phyloP scores from a whole-genome alignment of 1,139 yeast species.

The Suhomyces kunorum region DNA sequence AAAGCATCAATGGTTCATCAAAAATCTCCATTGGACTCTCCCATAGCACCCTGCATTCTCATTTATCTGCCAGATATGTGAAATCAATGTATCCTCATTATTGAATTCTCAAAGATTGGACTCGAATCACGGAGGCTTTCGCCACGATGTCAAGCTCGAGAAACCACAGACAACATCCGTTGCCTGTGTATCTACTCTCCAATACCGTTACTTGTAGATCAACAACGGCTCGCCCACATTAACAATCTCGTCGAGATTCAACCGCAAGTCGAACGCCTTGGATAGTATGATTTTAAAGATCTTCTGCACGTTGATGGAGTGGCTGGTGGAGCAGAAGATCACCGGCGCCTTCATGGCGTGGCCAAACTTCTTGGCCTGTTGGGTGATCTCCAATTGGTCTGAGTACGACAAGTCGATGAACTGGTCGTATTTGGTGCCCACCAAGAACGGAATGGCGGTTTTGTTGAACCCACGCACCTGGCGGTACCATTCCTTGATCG shows the following conservation, averaged over 20 bases:
- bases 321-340: slow-evolving; percentile 89
- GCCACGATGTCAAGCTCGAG: too few relatives aligned
- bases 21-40: too few relatives aligned
- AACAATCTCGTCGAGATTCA: slow-evolving; percentile 80
- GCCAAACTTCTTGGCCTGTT: slow-evolving; percentile 84
- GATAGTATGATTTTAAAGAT: slow-evolving; percentile 89
- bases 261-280: slow-evolving; percentile 84
- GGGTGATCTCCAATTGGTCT: slow-evolving; percentile 84
- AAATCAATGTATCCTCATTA: too few relatives aligned
- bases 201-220: slow-evolving; percentile 56
- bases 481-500: slow-evolving; percentile 92
- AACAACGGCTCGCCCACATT: slow-evolving; percentile 88
- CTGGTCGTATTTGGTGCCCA: slow-evolving; percentile 92
- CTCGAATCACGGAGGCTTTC: too few relatives aligned
- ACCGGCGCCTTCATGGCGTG: slow-evolving; percentile 89
- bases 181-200: too few relatives aligned
- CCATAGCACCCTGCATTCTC: too few relatives aligned
- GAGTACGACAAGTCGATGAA: slow-evolving; percentile 77
- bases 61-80: too few relatives aligned
- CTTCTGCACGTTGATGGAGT: slow-evolving; percentile 91
- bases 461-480: slow-evolving; percentile 90
- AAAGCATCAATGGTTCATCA: too few relatives aligned
- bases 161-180: too few relatives aligned
- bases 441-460: slow-evolving; percentile 87
- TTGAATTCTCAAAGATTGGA: too few relatives aligned